phyloP scores from a whole-genome alignment of 2,329 filamentous ascomycete species.

The Penicillium expansum region DNA sequence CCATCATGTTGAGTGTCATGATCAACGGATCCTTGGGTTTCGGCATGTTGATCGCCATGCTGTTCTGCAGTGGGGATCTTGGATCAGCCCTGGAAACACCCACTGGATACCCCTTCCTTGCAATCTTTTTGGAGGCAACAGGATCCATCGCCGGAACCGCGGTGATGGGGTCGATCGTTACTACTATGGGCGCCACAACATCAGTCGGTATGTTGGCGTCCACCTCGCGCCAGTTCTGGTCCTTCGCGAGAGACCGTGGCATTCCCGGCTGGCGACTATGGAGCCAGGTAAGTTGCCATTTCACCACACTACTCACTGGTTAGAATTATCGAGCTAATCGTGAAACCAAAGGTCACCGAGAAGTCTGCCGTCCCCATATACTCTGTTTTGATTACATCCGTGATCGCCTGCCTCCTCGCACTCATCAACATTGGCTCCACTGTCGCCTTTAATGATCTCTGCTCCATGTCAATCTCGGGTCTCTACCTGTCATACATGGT shows the following conservation, averaged over 20 bases:
- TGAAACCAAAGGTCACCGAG: slow-evolving; percentile 21
- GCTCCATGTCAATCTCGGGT: slow-evolving; percentile 34
- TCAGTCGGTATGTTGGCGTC: slow-evolving; percentile 42
- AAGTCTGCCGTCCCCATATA: slow-evolving; percentile 28
- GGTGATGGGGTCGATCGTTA: slow-evolving; percentile 27
- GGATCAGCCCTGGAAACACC: slow-evolving; percentile 23
- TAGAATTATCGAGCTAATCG: background rate
- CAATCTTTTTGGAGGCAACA: slow-evolving; percentile 34
- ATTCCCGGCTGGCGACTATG: slow-evolving; percentile 29
- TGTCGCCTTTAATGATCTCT: slow-evolving; percentile 34
- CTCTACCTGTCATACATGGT: slow-evolving; percentile 34
- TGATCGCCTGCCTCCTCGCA: slow-evolving; percentile 29
- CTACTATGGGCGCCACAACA: slow-evolving; percentile 30
- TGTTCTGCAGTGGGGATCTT: slow-evolving; percentile 40
- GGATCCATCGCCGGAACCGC: slow-evolving; percentile 26
- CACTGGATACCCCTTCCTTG: slow-evolving; percentile 38
- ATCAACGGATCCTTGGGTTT: slow-evolving; percentile 40
- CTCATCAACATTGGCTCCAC: slow-evolving; percentile 36
- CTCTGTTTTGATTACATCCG: slow-evolving; percentile 27
- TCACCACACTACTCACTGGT: too few species aligned
- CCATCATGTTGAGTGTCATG: slow-evolving; percentile 37
- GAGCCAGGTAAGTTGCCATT: slow-evolving; percentile 22
- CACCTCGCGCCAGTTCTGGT: slow-evolving; percentile 43
- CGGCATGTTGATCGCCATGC: slow-evolving; percentile 37
- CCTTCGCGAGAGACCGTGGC: slow-evolving; percentile 28